phyloP scores from a whole-genome alignment of 2,329 filamentous ascomycete species.

The Chrysoporthe deuterocubensis region DNA sequence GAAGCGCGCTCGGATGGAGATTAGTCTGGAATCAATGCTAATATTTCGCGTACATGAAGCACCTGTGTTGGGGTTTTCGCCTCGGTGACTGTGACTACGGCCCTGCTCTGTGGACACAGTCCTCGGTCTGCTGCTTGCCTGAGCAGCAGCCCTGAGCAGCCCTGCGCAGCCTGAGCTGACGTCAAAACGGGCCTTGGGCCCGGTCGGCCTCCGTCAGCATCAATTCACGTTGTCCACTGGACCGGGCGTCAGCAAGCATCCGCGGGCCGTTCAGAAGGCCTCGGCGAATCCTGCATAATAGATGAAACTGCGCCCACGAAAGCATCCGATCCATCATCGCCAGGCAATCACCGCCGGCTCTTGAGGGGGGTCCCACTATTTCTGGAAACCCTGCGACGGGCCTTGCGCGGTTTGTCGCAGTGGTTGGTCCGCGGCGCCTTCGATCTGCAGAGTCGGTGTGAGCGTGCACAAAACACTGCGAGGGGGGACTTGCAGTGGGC shows the following conservation, averaged over 20 bases:
- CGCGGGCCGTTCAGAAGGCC: not conserved
- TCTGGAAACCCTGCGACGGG: not conserved
- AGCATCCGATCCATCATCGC: too few relatives aligned
- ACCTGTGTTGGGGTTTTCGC: not conserved
- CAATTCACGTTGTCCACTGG: not conserved
- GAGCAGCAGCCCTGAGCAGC: not conserved
- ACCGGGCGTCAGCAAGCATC: not conserved
- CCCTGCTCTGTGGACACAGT: not conserved
- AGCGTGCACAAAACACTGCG: not conserved
- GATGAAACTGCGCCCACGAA: conserved; percentile 3
- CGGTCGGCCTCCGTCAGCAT: not conserved
- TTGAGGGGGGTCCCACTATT: not conserved
- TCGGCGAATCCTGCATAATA: not conserved
- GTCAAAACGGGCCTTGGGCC: not conserved
- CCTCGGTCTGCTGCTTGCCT: not conserved
- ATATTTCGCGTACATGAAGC: not conserved
- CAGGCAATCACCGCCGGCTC: too few relatives aligned
- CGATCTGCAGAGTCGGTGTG: conserved; percentile 5
- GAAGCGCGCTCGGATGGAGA: conserved; percentile 24
- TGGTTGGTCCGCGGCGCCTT: not conserved
- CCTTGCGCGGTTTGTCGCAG: not conserved
- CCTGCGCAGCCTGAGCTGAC: not conserved
- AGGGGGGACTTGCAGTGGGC: not conserved
- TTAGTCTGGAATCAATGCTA: not conserved
- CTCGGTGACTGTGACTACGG: not conserved